Evolutionary conservation across 2,329 filamentous ascomycete genomes (phyloP), one percentile per base, ranked within the genome.

Genomic region (Amesomyces nigricolor): DNA sequence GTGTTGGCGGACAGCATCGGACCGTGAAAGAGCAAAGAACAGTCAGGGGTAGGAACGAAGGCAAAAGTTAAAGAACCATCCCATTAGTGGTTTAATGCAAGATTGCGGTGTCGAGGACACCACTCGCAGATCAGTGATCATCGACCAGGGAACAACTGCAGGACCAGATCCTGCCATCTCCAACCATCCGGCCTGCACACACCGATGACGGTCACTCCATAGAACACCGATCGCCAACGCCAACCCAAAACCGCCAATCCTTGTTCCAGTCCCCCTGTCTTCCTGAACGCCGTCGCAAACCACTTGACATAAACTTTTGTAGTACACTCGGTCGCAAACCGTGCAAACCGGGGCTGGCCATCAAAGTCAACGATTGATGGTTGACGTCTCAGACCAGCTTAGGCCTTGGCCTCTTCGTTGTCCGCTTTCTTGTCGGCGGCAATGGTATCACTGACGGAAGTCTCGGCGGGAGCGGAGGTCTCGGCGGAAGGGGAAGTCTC

Each of bases 281-380:
- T 35, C 54, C 54, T 45, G 32, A 56, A 57, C 54, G 54, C 54
- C 54, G 38, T 40, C 35, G 50, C 54, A 53, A 56, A 56, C 45
- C 45, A 30, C 49, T n/a, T 42, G n/a, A 42, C 17, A 49, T 35
- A 19, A 37, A 17, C n/a, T 35, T 22, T 26, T 35, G 5, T 45
- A 40, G 39, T 48, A 49, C 37, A 55, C 11, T 26, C 35, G 35
- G 3, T 16, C n/a, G 9, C 22, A 22, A 17, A 26, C 14, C 22
- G 26, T 22, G 35, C 32, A 17, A 35, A 13, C 17, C 14, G 39
- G 32, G 22, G 4, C 19, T 4, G 19, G 29, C 16, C 14, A 43
- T 29, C 38, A n/a, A 26, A 22, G 8, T 26, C 9, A 35, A 35
- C 32, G 9, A 35, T 10, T 14, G 11, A 16, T 11, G 45, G 10